phyloP scores from a whole-genome alignment of 257 asterid species.

The Solanum pinnatisectum region DNA sequence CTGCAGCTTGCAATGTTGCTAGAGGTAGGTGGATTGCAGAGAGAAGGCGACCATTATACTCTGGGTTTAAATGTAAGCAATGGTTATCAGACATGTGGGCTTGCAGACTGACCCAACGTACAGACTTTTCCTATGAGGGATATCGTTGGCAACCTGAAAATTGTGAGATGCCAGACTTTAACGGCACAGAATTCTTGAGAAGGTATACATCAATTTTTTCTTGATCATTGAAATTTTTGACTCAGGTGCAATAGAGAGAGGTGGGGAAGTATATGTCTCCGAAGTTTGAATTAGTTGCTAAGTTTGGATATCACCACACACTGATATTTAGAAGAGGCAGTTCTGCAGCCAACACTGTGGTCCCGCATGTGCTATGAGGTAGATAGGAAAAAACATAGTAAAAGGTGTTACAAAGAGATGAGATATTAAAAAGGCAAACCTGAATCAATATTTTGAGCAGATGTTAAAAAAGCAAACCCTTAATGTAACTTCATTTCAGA shows the following conservation, averaged over 20 bases:
- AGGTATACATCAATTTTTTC: constrained; percentile 22
- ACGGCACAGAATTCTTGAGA: constrained; percentile 36
- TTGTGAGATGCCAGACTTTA: constrained; percentile 64
- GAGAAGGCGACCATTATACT: constrained; percentile 50
- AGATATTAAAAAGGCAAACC: neutral
- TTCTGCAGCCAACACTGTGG: neutral
- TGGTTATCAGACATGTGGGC: constrained; percentile 91
- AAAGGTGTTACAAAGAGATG: neutral
- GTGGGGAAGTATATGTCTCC: neutral
- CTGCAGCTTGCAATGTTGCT: constrained; percentile 63
- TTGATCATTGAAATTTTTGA: neutral
- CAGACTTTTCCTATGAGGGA: constrained; percentile 70
- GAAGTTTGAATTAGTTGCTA: neutral
- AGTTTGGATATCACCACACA: neutral
- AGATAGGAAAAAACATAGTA: neutral
- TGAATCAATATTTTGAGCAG: neutral
- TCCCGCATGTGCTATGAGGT: neutral
- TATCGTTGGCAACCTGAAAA: constrained; percentile 66
- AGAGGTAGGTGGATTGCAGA: constrained; percentile 82
- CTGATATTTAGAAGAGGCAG: neutral
- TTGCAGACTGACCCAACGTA: constrained; percentile 68
- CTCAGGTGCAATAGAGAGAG: neutral
- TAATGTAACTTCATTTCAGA: constrained; percentile 31
- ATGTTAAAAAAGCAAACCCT: neutral
- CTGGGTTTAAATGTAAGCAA: constrained; percentile 75